A percentile compares a stretch with the other conserved stretches of the same genome.
These are phyloP conservation scores for Friedmanniomyces endolithicus DNA, from an alignment of 495 filamentous ascomycete genomes.

Conservation along the genomic window DNA sequence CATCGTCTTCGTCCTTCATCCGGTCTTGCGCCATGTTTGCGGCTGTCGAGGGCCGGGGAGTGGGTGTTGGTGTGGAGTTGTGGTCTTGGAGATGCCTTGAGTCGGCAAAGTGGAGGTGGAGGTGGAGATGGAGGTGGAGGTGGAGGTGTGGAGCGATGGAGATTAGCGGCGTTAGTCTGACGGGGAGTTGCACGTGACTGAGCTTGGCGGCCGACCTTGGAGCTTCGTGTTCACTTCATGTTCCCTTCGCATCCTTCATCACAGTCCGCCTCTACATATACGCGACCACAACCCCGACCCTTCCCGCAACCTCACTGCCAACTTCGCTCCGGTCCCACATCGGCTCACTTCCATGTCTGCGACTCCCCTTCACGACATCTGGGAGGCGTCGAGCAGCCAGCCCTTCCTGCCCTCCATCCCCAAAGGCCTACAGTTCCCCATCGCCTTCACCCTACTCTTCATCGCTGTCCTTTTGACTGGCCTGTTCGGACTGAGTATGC, in stretches of 20 bases:
- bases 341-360: slow-evolving; percentile 25
- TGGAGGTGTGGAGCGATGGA: too few species aligned
- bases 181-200: too few species aligned
- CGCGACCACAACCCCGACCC: neutral
- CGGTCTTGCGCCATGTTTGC: too few species aligned
- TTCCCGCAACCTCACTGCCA: neutral
- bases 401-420: slow-evolving; percentile 70
- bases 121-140: too few species aligned
- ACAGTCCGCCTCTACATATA: neutral
- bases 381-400: slow-evolving; percentile 74
- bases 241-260: too few species aligned
- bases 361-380: slow-evolving; percentile 71
- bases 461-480: slow-evolving; percentile 51
- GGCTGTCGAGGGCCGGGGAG: too few species aligned
- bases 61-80: too few species aligned
- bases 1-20: too few species aligned
- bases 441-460: slow-evolving; percentile 67
- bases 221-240: neutral
- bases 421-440: slow-evolving; percentile 71
- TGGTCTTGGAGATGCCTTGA: too few species aligned
- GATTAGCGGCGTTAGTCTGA: neutral
- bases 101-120: neutral
- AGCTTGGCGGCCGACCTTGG: too few species aligned
- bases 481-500: slow-evolving; percentile 73
- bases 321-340: neutral